Conservation (phyloP, 768 basidiomycete genomes). For the Multifurca ochricompacta region DNA sequence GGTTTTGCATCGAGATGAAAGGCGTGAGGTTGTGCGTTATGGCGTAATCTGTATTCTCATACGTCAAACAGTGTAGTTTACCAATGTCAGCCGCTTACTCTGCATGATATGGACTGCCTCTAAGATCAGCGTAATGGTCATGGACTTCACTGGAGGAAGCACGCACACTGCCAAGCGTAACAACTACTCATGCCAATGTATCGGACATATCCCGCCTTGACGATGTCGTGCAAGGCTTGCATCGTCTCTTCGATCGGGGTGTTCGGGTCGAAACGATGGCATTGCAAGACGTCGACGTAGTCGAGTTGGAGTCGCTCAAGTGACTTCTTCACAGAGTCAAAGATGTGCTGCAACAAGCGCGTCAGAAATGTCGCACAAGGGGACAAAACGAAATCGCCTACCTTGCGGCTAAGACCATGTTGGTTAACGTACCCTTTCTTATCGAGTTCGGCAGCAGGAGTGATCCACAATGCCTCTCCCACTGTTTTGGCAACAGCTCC, state of each 20-base stretch:
- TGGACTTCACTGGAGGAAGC: neutral
- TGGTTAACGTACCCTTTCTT: slow-evolving; percentile 32
- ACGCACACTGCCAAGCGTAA: slow-evolving; percentile 27
- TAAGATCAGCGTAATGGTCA: slow-evolving; percentile 8
- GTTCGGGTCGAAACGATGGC: slow-evolving; percentile 29
- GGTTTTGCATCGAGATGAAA: slow-evolving; percentile 20
- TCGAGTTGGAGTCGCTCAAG: slow-evolving; percentile 65
- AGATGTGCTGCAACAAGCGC: slow-evolving; percentile 47
- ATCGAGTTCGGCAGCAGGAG: slow-evolving; percentile 12
- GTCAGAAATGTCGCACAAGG: neutral
- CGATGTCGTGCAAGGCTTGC: slow-evolving; percentile 35
- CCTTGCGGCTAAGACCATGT: slow-evolving; percentile 32
- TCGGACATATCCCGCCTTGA: slow-evolving; percentile 32
- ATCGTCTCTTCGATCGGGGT: slow-evolving; percentile 29
- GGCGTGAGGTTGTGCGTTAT: slow-evolving; percentile 15
- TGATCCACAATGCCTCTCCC: neutral
- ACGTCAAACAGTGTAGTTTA: slow-evolving; percentile 11
- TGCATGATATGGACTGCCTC: slow-evolving; percentile 16
- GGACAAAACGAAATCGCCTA: slow-evolving; percentile 2
- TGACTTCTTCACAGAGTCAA: slow-evolving; percentile 55
- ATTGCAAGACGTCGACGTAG: slow-evolving; percentile 71
- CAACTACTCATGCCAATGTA: slow-evolving; percentile 29
- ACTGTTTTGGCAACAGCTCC: neutral
- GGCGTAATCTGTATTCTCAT: slow-evolving; percentile 17
- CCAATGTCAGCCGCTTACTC: slow-evolving; percentile 5